These are phyloP conservation scores for Albifimbria verrucaria DNA, from an alignment of 2,329 filamentous ascomycete species.

Conservation along the genomic window DNA sequence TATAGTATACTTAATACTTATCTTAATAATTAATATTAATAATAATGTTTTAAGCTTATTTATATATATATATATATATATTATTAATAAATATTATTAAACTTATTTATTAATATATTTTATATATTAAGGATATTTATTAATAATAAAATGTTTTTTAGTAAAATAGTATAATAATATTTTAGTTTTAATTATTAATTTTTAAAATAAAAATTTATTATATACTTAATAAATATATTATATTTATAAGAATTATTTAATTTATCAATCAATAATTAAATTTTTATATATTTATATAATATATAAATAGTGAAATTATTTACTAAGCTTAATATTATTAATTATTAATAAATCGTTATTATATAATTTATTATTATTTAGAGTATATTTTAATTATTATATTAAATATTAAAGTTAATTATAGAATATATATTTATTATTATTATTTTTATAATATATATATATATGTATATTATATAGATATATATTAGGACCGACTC, in stretches of 20 bases:
- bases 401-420: neutral
- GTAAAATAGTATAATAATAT: neutral
- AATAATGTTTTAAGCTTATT: neutral
- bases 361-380: neutral
- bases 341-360: neutral
- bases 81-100: too few relatives aligned
- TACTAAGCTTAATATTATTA: neutral
- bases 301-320: neutral
- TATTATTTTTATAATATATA: neutral
- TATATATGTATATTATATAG: neutral
- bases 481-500: neutral
- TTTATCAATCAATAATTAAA: neutral
- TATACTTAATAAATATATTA: neutral
- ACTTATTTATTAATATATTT: neutral
- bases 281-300: slow-evolving; percentile 1
- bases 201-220: slow-evolving; percentile 2
- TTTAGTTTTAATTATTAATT: neutral
- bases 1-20: too few relatives aligned
- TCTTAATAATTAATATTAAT: neutral
- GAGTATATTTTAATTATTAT: neutral
- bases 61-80: neutral
- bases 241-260: neutral
- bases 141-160: slow-evolving; percentile 1
- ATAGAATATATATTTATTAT: neutral
- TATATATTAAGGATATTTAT: neutral